phyloP scores from a whole-genome alignment of 805 yeast genomes.

The Candida koratica region DNA sequence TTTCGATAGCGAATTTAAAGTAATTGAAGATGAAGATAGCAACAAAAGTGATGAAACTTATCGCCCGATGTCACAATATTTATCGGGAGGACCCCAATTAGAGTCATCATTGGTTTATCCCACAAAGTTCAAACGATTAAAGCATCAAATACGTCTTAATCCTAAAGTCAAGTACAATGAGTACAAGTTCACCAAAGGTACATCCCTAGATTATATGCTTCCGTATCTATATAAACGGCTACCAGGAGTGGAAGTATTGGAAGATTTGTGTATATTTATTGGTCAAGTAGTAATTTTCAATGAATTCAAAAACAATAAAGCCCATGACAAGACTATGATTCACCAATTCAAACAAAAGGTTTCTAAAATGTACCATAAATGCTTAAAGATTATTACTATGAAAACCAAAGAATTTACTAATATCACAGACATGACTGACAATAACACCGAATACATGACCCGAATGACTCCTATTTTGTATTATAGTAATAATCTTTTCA shows the following conservation, averaged over 20 bases:
- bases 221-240: conserved; percentile 8
- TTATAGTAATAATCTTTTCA: conserved; percentile 13
- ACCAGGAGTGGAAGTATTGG: conserved; percentile 8
- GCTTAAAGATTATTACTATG: conserved; percentile 10
- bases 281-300: conserved; percentile 17
- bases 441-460: conserved; percentile 12
- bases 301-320: conserved; percentile 12
- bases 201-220: conserved; percentile 13
- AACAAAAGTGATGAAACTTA: conserved; percentile 2
- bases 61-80: background rate
- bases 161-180: conserved; percentile 11
- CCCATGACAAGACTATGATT: conserved; percentile 2
- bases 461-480: conserved; percentile 16
- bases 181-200: conserved; percentile 13
- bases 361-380: conserved; percentile 16
- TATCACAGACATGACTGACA: conserved; percentile 1
- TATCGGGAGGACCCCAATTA: conserved; percentile 1
- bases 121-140: conserved; percentile 8
- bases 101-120: conserved; percentile 10
- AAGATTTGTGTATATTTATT: conserved; percentile 16
- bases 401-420: conserved; percentile 8
- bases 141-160: conserved; percentile 1
- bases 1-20: conserved; percentile 20
- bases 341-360: conserved; percentile 12
- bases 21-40: conserved; percentile 12